Evolutionary conservation across 192 early-diverging fungal genomes (phyloP), one percentile per base, ranked within the genome.

Genomic region (Spizellomyces sp.): DNA sequence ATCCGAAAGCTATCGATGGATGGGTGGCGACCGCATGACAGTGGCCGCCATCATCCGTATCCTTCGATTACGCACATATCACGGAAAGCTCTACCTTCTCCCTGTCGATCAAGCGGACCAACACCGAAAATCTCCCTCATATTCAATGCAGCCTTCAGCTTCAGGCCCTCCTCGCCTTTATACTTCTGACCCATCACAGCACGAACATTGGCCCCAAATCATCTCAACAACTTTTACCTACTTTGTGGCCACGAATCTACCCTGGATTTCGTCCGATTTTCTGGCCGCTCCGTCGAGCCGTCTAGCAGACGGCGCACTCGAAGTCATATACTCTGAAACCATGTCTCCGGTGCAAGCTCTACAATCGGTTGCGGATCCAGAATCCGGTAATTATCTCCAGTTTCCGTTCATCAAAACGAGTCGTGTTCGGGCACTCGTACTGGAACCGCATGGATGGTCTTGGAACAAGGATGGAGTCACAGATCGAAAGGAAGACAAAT

Each of bases 251-350:
- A 83, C 81, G 55, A 91, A 88, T 71, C 77, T 87, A 45, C 77
- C 90, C 2, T 91, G 85, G 86, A 79, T 91, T 17, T 75, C 83
- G 19, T 73, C 74, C 45, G 75, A 78, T 48, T 85, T 85, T 66
- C 57, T 86, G 57, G 84, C 83, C 4, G 79, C 84, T 19, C 80
- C 81, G 15, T 58, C 47, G 27, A 76, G 82, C 15, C 79, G 81
- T n/a, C 76, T 88, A 8, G 78, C 76, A 14, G 80, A 87, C 67
- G 86, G 89, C 0, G 70, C 66, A 5, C 69, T 89, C 15, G 74
- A 86, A 63, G 65, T 87, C 48, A 75, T 86, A 52, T 89, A 76
- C 50, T 79, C 81, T 8, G 74, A 85, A 36, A 43, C 64, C 6
- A 81, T 81, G 54, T 74, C 74, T 62, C 70, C 75, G 54, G 73